phyloP scores from a whole-genome alignment of 2,329 filamentous ascomycete genomes.

The Eurotiales sp. region DNA sequence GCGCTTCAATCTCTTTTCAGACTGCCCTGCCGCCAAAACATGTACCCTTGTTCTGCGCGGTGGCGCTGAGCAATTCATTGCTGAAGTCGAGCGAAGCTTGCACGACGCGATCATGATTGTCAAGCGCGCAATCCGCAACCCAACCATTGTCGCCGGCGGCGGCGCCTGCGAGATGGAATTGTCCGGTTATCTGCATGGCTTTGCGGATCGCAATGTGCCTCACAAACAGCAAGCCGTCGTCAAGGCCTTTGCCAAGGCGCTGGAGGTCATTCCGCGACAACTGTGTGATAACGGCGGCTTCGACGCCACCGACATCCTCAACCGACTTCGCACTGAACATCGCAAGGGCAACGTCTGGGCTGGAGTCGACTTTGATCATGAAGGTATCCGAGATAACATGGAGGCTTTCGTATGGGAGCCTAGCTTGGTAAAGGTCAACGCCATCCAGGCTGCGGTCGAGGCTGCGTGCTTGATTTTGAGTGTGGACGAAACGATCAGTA shows the following conservation, averaged over 20 bases:
- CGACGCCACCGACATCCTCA: constrained; percentile 96
- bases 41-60: constrained; percentile 94
- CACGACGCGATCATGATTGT: constrained; percentile 99
- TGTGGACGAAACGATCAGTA: constrained; percentile 95
- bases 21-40: constrained; percentile 91
- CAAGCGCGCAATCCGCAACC: constrained; percentile 94
- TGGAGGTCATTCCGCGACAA: constrained; percentile 94
- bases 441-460: constrained; percentile 92
- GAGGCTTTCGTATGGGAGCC: constrained; percentile 97
- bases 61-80: constrained; percentile 98
- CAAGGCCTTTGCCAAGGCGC: constrained; percentile 94
- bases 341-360: constrained; percentile 90
- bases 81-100: constrained; percentile 93
- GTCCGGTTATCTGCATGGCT: constrained; percentile 86
- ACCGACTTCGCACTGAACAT: constrained; percentile 93
- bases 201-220: constrained; percentile 85
- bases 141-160: constrained; percentile 89
- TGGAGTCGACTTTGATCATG: constrained; percentile 89
- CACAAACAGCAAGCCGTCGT: constrained; percentile 97
- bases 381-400: constrained; percentile 93
- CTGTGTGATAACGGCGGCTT: constrained; percentile 98
- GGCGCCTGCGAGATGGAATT: constrained; percentile 96
- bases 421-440: constrained; percentile 92
- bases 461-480: constrained; percentile 91
- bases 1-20: constrained; percentile 97